These are phyloP conservation scores for Huiozyma sinensis DNA, from an alignment of 805 yeast genomes.

Conservation along the genomic window DNA sequence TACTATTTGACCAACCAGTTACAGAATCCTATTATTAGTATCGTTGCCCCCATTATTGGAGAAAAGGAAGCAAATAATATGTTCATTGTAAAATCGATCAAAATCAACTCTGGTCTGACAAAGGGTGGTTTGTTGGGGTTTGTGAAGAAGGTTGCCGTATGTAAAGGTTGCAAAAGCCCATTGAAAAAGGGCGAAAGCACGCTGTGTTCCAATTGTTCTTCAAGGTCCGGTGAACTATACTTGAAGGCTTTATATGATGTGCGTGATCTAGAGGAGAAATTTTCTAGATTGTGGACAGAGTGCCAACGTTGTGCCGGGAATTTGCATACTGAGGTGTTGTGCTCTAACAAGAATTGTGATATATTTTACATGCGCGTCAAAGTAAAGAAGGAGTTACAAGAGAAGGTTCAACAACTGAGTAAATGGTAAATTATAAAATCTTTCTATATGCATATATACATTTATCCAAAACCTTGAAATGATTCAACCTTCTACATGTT, in stretches of 20 bases:
- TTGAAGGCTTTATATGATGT: slow-evolving; percentile 72
- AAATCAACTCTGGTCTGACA: slow-evolving; percentile 40
- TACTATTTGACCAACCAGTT: slow-evolving; percentile 89
- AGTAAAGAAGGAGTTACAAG: slow-evolving; percentile 33
- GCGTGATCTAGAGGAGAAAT: slow-evolving; percentile 70
- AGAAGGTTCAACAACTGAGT: slow-evolving; percentile 30
- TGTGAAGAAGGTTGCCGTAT: slow-evolving; percentile 78
- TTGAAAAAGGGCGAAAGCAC: slow-evolving; percentile 58
- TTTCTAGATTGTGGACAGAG: slow-evolving; percentile 90
- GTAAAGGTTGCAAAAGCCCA: slow-evolving; percentile 83
- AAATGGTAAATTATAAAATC: slow-evolving; percentile 27
- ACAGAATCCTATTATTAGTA: slow-evolving; percentile 84
- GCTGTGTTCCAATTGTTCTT: slow-evolving; percentile 68
- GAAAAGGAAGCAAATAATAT: slow-evolving; percentile 71
- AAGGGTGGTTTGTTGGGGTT: slow-evolving; percentile 88
- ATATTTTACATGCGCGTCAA: slow-evolving; percentile 88
- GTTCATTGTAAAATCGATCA: slow-evolving; percentile 43
- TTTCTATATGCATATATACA: background rate
- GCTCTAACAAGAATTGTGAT: slow-evolving; percentile 94
- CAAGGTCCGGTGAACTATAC: slow-evolving; percentile 65
- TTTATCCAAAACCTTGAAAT: background rate
- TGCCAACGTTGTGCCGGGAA: slow-evolving; percentile 97
- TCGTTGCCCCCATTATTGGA: slow-evolving; percentile 91
- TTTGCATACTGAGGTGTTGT: slow-evolving; percentile 87
- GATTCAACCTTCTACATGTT: background rate